Evolutionary conservation across 306 rosid species (phyloP).

Genomic region (Purshia tridentata): DNA sequence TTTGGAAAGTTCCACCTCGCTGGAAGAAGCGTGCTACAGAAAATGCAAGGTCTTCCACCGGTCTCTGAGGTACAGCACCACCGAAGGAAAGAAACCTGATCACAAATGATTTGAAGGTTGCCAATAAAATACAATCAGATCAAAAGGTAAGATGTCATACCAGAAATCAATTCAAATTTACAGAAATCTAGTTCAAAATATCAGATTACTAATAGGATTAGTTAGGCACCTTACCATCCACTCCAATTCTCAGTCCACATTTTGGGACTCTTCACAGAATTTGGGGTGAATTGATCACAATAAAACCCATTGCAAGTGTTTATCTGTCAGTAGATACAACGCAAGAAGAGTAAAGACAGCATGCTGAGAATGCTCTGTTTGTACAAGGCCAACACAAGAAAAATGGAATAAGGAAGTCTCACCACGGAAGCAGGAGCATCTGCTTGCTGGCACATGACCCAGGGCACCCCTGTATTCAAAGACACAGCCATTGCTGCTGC

Average conservation of each 20-base stretch:
- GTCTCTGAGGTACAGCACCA: slow-evolving; percentile 78
- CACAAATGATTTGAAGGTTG: slow-evolving; percentile 11
- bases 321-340: slow-evolving; percentile 48
- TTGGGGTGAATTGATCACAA: slow-evolving; percentile 86
- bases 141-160: background rate
- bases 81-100: slow-evolving; percentile 82
- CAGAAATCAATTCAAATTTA: background rate
- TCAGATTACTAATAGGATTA: background rate
- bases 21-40: slow-evolving; percentile 90
- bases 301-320: slow-evolving; percentile 90
- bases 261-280: slow-evolving; percentile 72
- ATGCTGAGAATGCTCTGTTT: background rate
- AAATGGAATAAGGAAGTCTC: slow-evolving; percentile 31
- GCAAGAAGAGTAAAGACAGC: slow-evolving; percentile 10
- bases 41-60: slow-evolving; percentile 86
- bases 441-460: slow-evolving; percentile 95
- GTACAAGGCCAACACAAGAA: background rate
- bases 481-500: slow-evolving; percentile 88
- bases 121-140: background rate
- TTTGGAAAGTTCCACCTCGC: slow-evolving; percentile 89
- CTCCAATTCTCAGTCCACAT: slow-evolving; percentile 92
- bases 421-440: slow-evolving; percentile 95
- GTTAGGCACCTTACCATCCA: slow-evolving; percentile 63
- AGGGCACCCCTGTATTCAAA: slow-evolving; percentile 91
- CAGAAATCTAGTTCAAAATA: background rate